Evolutionary conservation across 176 grass and related monocot species (phyloP), one percentile per base, ranked within the genome.

Genomic region (Chrysopogon serrulatus): DNA sequence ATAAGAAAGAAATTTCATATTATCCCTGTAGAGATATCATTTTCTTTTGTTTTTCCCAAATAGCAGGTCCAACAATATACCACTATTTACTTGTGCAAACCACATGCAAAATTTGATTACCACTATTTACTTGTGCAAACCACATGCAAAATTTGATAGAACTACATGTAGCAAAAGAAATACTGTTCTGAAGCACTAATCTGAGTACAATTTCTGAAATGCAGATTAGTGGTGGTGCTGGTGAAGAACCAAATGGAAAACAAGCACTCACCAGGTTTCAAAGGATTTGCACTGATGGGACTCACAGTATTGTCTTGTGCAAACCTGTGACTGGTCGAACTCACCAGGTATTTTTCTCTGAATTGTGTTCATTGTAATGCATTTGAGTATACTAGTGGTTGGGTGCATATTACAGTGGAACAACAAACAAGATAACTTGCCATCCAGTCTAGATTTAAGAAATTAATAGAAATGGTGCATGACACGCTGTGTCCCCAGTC

Each of bases 301-400:
- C 72, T 68, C 71, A 92, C 51, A 98, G 96, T 77, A 85, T 98
- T 79, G 89, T 98, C 73, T 83, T 93, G 62, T 98, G 93, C 83
- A 95, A 98, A 90, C 96, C 93, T 73, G 79, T 98, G 47, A 95
- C 96, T 86, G 96, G 96, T 54, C 89, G 96, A 62, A 95, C 96
- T 80, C 96, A 98, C 89, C 96, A 98, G 96, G 96, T 98, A 93
- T 61, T 6, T 47, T 73, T 73, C 71, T 65, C 16, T 73, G 43
- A 49, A 10, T 49, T 73, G 27, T 73, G 27, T 49, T 33, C 43
- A 21, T 33, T 49, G 27, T 17, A 73, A 18, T 73, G 27, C 71
- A 64, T 47, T 73, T 47, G 14, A 9, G 70, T 73, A 47, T 73
- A 11, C 15, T 32, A 48, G 16, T 32, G 43, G 70, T 73, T 1